Evolutionary conservation across 1,139 yeast species (phyloP).

Genomic region (Saccharomycopsis hybrid): DNA sequence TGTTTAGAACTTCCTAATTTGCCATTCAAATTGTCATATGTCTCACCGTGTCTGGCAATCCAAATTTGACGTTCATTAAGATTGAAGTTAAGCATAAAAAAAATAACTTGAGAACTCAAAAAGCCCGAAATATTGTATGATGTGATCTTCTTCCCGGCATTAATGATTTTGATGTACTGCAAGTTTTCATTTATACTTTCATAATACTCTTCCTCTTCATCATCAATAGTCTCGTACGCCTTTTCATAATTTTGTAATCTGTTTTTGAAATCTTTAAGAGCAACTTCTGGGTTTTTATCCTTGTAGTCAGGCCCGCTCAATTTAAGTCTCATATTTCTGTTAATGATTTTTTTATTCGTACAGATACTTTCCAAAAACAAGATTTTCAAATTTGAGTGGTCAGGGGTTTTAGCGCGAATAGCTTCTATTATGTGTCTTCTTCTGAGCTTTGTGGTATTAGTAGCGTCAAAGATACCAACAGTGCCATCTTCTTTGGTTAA

Average conservation of each 20-base stretch:
- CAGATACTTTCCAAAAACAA: constrained; percentile 84
- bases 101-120: constrained; percentile 87
- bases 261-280: constrained; percentile 75
- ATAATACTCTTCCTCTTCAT: constrained; percentile 54
- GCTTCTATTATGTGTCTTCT: constrained; percentile 62
- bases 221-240: constrained; percentile 88
- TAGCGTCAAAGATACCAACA: constrained; percentile 94
- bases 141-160: constrained; percentile 90
- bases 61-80: constrained; percentile 87
- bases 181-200: constrained; percentile 40
- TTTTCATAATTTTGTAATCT: constrained; percentile 78
- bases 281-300: constrained; percentile 75
- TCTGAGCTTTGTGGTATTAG: constrained; percentile 77
- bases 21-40: constrained; percentile 76
- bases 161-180: constrained; percentile 91
- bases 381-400: constrained; percentile 58
- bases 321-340: constrained; percentile 75
- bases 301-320: constrained; percentile 90
- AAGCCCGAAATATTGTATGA: constrained; percentile 90
- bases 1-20: constrained; percentile 62
- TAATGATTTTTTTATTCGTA: constrained; percentile 69
- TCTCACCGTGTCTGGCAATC: constrained; percentile 94
- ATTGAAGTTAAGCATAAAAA: constrained; percentile 84
- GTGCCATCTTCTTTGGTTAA: constrained; percentile 76
- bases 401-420: constrained; percentile 64